Evolutionary conservation across 441 rosid species (phyloP).

Genomic region (Raphanus hybrid): DNA sequence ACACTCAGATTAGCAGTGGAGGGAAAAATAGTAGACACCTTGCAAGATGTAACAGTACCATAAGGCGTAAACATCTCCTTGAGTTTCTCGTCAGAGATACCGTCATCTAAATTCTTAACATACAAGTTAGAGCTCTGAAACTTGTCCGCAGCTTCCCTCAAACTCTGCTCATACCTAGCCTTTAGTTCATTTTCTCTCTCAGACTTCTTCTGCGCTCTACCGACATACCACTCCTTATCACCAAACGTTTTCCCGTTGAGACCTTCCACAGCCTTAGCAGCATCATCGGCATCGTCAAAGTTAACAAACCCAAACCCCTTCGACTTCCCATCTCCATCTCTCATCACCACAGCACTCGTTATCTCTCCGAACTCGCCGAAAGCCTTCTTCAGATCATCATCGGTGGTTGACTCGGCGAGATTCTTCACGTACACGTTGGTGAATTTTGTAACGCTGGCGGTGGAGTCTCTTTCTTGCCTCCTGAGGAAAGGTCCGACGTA

Average conservation of each 20-base stretch:
- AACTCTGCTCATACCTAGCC: constrained; percentile 61
- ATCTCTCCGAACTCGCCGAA: constrained; percentile 78
- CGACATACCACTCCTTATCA: constrained; percentile 74
- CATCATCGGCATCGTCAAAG: constrained; percentile 67
- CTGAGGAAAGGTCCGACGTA: constrained; percentile 84
- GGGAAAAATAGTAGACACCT: constrained; percentile 42
- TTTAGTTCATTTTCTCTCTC: constrained; percentile 71
- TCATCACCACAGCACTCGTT: constrained; percentile 69
- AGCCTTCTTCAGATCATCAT: constrained; percentile 63
- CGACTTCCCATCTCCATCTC: constrained; percentile 65
- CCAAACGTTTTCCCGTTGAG: constrained; percentile 64
- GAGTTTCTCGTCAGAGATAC: constrained; percentile 70
- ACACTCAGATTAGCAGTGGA: too few species aligned
- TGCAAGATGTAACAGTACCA: constrained; percentile 75
- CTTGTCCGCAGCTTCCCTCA: constrained; percentile 60
- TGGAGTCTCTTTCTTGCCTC: constrained; percentile 78
- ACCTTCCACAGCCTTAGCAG: constrained; percentile 66
- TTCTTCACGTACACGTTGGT: constrained; percentile 87
- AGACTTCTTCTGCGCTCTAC: constrained; percentile 72
- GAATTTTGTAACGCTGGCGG: constrained; percentile 51
- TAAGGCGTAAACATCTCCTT: constrained; percentile 68
- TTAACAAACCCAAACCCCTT: constrained; percentile 77
- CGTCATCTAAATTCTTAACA: constrained; percentile 74
- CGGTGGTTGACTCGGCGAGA: constrained; percentile 66
- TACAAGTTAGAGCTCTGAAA: constrained; percentile 44